Conservation (phyloP, 495 filamentous ascomycete genomes). For the Lasiosphaeriaceae sp. region DNA sequence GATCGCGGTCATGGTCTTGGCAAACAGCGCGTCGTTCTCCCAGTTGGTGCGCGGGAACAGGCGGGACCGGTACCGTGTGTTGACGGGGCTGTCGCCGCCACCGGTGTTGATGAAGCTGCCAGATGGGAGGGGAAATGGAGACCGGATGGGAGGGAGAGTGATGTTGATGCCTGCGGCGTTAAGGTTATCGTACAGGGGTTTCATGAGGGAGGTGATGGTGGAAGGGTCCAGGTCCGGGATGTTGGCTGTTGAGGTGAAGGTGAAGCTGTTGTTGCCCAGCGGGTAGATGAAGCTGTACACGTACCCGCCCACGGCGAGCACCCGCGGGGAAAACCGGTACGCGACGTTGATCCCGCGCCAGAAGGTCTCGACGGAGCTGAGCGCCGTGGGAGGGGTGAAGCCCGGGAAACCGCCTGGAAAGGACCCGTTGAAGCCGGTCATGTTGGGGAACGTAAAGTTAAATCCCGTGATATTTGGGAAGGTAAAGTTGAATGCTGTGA, state of each 20-base stretch:
- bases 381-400: constrained; percentile 14
- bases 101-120: constrained; percentile 9
- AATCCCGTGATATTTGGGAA: constrained; percentile 3
- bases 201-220: constrained; percentile 36
- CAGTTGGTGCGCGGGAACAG: constrained; percentile 51
- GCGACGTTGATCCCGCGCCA: constrained; percentile 43
- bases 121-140: constrained; percentile 15
- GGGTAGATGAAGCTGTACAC: constrained; percentile 43
- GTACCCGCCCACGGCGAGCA: constrained; percentile 38
- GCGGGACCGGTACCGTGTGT: constrained; percentile 45
- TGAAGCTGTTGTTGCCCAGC: constrained; percentile 27
- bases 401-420: too few species aligned
- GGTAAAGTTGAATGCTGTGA: constrained; percentile 5
- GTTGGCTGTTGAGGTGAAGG: constrained; percentile 29
- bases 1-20: constrained; percentile 45
- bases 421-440: constrained; percentile 12
- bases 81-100: constrained; percentile 22
- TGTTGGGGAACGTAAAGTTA: constrained; percentile 11
- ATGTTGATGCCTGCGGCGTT: constrained; percentile 26
- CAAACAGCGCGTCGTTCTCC: constrained; percentile 37
- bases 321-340: constrained; percentile 34
- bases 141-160: constrained; percentile 22
- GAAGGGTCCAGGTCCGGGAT: constrained; percentile 26
- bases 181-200: constrained; percentile 42
- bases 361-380: constrained; percentile 43